A percentile compares a stretch with the other conserved stretches of the same genome.
These are phyloP conservation scores for Nicotiana tabacum DNA, from an alignment of 257 asterid species.

Conservation along the genomic window DNA sequence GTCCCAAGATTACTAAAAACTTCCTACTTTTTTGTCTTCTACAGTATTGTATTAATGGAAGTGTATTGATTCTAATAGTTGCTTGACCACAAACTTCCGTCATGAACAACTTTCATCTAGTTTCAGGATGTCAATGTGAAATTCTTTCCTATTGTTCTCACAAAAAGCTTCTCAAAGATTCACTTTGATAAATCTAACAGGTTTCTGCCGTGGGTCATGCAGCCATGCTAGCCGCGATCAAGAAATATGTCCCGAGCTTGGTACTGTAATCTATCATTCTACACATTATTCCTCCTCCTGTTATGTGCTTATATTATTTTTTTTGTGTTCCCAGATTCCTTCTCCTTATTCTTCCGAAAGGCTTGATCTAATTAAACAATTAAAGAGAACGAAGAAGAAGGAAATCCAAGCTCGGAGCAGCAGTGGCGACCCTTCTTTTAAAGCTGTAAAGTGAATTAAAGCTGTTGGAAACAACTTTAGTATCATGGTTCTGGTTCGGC, in stretches of 20 bases:
- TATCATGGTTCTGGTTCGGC: neutral
- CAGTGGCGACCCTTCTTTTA: conserved; percentile 22
- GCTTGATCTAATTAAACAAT: conserved; percentile 56
- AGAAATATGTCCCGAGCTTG: conserved; percentile 62
- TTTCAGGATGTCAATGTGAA: neutral
- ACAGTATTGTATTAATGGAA: neutral
- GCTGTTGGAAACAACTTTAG: neutral
- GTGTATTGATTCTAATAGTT: neutral
- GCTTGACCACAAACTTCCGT: neutral
- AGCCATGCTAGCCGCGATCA: conserved; percentile 77
- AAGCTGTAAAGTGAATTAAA: neutral
- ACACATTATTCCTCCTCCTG: neutral
- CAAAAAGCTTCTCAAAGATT: neutral
- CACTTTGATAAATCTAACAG: conserved; percentile 25
- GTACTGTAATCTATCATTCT: conserved; percentile 17
- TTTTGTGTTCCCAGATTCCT: conserved; percentile 48
- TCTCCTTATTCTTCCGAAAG: conserved; percentile 70
- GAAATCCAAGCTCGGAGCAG: conserved; percentile 27
- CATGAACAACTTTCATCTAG: neutral
- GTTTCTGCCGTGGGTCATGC: conserved; percentile 87
- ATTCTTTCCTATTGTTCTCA: neutral
- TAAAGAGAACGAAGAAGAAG: conserved; percentile 66
- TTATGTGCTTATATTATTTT: neutral
- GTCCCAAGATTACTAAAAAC: neutral
- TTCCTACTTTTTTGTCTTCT: neutral